These are phyloP conservation scores for Pyrus betulifolia DNA, from an alignment of 306 rosid species.

Conservation along the genomic window DNA sequence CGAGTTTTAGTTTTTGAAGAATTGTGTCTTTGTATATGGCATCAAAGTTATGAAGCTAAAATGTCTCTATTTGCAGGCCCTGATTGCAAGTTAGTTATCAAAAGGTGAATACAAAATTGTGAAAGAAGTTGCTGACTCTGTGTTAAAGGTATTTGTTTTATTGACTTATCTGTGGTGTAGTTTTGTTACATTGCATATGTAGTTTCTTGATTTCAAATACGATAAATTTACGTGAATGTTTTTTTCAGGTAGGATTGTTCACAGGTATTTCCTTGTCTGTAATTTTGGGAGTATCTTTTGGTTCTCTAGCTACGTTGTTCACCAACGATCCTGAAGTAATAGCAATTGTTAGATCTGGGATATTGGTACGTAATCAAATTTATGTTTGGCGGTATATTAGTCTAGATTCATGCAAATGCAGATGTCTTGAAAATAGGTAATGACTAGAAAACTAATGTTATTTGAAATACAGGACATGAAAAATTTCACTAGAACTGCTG, in stretches of 20 bases:
- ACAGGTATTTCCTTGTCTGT: slow-evolving; percentile 57
- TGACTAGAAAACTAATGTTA: no score
- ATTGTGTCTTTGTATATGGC: background rate
- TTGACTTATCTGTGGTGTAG: background rate
- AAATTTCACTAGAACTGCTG: no score
- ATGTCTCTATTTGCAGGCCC: slow-evolving; percentile 46
- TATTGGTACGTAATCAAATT: slow-evolving; percentile 48
- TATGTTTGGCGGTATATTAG: slow-evolving; percentile 10
- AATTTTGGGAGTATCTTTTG: slow-evolving; percentile 68
- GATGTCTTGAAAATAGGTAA: slow-evolving; percentile 7
- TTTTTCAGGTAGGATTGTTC: slow-evolving; percentile 65
- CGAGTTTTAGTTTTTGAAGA: background rate
- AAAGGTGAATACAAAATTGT: slow-evolving; percentile 68
- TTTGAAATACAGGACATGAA: no score
- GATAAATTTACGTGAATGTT: slow-evolving; percentile 4
- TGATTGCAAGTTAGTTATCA: slow-evolving; percentile 76
- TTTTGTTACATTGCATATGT: background rate
- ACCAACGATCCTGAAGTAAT: slow-evolving; percentile 79
- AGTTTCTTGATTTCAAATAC: slow-evolving; percentile 11
- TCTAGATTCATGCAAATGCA: background rate
- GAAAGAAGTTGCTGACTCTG: slow-evolving; percentile 56
- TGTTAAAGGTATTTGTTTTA: slow-evolving; percentile 41
- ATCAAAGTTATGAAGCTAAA: background rate
- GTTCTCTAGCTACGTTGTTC: slow-evolving; percentile 69
- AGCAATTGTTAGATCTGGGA: slow-evolving; percentile 58